Evolutionary conservation across 257 asterid genomes (phyloP).

Genomic region (Buddleja alternifolia): DNA sequence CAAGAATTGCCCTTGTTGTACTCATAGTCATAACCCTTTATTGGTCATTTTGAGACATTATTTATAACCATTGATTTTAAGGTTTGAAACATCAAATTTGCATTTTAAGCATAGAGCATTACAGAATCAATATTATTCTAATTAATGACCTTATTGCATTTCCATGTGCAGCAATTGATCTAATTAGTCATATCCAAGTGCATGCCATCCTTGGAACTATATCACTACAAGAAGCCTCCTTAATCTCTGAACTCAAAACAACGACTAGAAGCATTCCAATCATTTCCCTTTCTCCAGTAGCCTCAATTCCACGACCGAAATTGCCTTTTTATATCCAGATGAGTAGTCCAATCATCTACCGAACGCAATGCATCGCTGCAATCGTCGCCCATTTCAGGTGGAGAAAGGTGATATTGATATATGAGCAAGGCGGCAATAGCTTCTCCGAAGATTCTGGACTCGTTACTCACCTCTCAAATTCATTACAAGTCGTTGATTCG

Average conservation of each 20-base stretch:
- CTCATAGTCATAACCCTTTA: too few relatives aligned
- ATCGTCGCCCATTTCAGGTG: conserved; percentile 54
- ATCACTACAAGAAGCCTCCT: conserved; percentile 51
- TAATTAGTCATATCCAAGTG: conserved; percentile 36
- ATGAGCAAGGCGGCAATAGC: conserved; percentile 34
- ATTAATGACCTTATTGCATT: neutral
- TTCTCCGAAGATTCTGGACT: conserved; percentile 38
- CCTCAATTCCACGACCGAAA: conserved; percentile 15
- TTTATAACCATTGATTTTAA: too few relatives aligned
- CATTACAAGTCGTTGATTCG: conserved; percentile 41
- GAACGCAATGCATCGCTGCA: conserved; percentile 51
- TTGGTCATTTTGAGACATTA: too few relatives aligned
- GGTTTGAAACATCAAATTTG: neutral
- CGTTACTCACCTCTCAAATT: conserved; percentile 44
- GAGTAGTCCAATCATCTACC: conserved; percentile 32
- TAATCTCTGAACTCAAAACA: conserved; percentile 38
- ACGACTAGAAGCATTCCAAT: conserved; percentile 33
- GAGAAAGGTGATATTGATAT: conserved; percentile 49
- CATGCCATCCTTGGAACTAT: conserved; percentile 50
- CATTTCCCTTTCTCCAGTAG: conserved; percentile 42
- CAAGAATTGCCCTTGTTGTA: too few relatives aligned
- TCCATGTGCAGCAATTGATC: conserved; percentile 44
- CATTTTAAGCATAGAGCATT: neutral
- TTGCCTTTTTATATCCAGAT: conserved; percentile 36
- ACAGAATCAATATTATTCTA: neutral